Conservation (phyloP, 148 eudicot genomes). For the Pouteria glomerata region DNA sequence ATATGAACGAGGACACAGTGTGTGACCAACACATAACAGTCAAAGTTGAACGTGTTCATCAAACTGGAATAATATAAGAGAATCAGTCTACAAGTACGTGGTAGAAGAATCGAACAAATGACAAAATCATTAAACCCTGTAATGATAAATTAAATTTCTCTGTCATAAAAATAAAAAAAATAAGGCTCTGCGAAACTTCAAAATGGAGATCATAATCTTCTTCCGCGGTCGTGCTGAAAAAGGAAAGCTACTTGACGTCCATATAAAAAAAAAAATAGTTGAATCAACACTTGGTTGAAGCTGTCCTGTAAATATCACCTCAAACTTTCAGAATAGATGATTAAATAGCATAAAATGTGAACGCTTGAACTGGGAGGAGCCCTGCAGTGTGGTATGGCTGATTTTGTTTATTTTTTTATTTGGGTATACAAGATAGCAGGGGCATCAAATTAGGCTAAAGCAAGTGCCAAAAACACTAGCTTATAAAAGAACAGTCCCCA, state of each 20-base stretch:
- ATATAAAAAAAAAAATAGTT: background rate
- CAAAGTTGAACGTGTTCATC: too few relatives aligned
- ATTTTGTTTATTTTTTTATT: too few relatives aligned
- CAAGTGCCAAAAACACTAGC: background rate
- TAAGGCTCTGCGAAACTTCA: too few relatives aligned
- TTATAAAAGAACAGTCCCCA: background rate
- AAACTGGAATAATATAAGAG: too few relatives aligned
- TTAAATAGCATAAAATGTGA: background rate
- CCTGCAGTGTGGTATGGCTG: too few relatives aligned
- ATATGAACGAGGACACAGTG: too few relatives aligned
- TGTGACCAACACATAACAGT: too few relatives aligned
- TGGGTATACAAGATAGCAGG: background rate
- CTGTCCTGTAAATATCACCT: slow-evolving; percentile 24
- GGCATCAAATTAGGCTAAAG: background rate
- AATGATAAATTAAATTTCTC: too few relatives aligned
- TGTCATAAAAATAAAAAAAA: too few relatives aligned
- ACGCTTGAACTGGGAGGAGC: background rate
- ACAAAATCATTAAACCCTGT: too few relatives aligned
- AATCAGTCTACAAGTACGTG: too few relatives aligned
- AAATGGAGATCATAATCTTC: slow-evolving; percentile 5
- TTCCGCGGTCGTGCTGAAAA: background rate
- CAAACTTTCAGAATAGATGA: background rate
- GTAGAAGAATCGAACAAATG: too few relatives aligned
- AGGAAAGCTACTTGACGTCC: background rate
- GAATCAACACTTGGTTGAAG: slow-evolving; percentile 24